Evolutionary conservation across 208 protist species (phyloP), one percentile per base, ranked within the genome.

Genomic region (Leishmania tropica): DNA sequence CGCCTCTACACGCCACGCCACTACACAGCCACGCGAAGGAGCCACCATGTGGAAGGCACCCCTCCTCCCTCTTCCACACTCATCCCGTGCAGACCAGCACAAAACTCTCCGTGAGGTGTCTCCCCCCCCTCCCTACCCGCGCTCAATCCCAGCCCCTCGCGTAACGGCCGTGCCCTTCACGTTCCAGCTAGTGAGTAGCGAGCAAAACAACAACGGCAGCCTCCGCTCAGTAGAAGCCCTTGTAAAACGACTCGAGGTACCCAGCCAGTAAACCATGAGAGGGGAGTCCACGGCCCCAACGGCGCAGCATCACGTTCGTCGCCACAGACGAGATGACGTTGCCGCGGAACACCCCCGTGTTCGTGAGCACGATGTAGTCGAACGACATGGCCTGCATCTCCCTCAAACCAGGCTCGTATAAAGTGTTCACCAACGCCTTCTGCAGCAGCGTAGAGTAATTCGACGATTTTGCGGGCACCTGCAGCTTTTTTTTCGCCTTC

Each of bases 321-420:
- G 81, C 62, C 60, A 78, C 68, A 2, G 68, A 71, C 7, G 70
- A 85, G 28, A 81, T 24, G 2, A 45, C n/a, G 76, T 81, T 85
- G 24, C 81, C 81, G 51, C 76, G 81, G 35, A 85, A 85, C 58
- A 85, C 76, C 3, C 28, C 76, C 2, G 71, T 85, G 81, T 85
- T 85, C 31, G 53, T 81, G 71, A 85, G 75, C 81, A 85, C 81
- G 28, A 85, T 56, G 60, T 78, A 85, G 81, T 81, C 81, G 47
- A 85, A 81, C n/a, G 76, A 47, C 76, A 78, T 54, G 35, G 68
- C 51, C 54, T 77, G 47, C 70, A 81, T 17, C 48, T 85, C 81
- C 21, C 37, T 24, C 70, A 80, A 64, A 48, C 68, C 75, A 15
- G 74, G 0, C 7, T 76, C 40, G 58, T 84, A 84, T 0, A 84